Percentiles rank a stretch among this genome's conserved stretches.
These are phyloP conservation scores for Avena atlantica DNA, from an alignment of 176 grass and related monocot species.

Conservation along the genomic window DNA sequence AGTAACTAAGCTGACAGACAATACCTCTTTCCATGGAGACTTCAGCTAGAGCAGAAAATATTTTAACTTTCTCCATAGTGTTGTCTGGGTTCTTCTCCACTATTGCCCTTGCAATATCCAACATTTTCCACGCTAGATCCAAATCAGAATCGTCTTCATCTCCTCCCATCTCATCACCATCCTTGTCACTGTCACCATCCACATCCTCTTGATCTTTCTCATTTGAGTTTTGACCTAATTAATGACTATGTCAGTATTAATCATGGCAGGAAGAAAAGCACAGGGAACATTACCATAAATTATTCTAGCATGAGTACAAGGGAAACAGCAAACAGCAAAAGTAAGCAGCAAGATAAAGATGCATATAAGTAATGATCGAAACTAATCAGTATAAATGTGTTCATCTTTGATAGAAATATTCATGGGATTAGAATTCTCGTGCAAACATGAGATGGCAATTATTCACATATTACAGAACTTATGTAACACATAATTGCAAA, in stretches of 20 bases:
- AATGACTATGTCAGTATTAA: slow-evolving; percentile 41
- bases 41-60: slow-evolving; percentile 83
- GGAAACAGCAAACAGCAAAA: slow-evolving; percentile 24
- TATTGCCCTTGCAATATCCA: slow-evolving; percentile 96
- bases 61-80: slow-evolving; percentile 86
- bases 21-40: slow-evolving; percentile 95
- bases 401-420: not conserved
- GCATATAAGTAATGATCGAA: not conserved
- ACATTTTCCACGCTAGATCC: slow-evolving; percentile 96
- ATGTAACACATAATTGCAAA: not conserved
- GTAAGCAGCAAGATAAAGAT: not conserved
- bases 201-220: slow-evolving; percentile 62
- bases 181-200: slow-evolving; percentile 62
- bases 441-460: not conserved
- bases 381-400: not conserved
- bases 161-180: slow-evolving; percentile 67
- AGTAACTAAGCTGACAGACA: not conserved
- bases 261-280: not conserved
- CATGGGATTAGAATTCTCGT: not conserved
- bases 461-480: not conserved
- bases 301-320: slow-evolving; percentile 5
- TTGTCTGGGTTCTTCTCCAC: slow-evolving; percentile 74
- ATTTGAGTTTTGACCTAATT: slow-evolving; percentile 60
- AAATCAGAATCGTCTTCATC: slow-evolving; percentile 98
- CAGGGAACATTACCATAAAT: slow-evolving; percentile 19